Base-by-base conservation (phyloP, 2,329 filamentous ascomycete genomes). In the Aspergillus jensenii region DNA sequence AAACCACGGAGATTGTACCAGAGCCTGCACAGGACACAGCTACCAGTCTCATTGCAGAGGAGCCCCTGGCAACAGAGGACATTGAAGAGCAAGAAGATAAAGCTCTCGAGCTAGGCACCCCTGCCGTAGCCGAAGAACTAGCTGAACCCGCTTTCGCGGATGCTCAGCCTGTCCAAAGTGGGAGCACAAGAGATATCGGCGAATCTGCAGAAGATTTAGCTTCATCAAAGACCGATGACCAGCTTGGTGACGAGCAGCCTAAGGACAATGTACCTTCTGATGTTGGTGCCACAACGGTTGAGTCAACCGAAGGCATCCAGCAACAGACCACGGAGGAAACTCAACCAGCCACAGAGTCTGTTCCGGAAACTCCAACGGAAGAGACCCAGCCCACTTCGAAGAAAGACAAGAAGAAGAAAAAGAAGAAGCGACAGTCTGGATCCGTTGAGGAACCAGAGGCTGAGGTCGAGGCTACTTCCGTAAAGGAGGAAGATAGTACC, bases 331-430 rank as follows among this genome's bases (percentile, higher is more conserved):
- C 9, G 7, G 37, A 52, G 40, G 45, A 47, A 15, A 12, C 31
- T 2, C 40, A 23, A 56, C 21, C 31, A 14, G 45, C 19, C 7
- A 35, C 33, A 12, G 52, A 45, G 8, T 15, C 35, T 41, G 39
- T n/a, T 9, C 25, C 43, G 2, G 55, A 60, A 40, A 44, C 23
- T 7, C 52, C 44, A 23, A 53, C 51, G 8, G 58, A 61, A 47
- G 60, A 57, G 6, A 21, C 40, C 11, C 59, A 62, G 23, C 8
- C 56, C 25, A 41, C 52, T 7, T 46, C 59, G 53, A 47, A 57
- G 7, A 68, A 71, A 54, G 72, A 69, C 55, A 65, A 69, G 39
- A 72, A 73, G 58, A 73, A 72, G 55, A 68, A 69, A 52, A 68
- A 67, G 57, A 69, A 66, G 58, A 67, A 65, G 48, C 62, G 59